Evolutionary conservation across 345 rosid species (phyloP).

Genomic region (Linum usitatissimum): DNA sequence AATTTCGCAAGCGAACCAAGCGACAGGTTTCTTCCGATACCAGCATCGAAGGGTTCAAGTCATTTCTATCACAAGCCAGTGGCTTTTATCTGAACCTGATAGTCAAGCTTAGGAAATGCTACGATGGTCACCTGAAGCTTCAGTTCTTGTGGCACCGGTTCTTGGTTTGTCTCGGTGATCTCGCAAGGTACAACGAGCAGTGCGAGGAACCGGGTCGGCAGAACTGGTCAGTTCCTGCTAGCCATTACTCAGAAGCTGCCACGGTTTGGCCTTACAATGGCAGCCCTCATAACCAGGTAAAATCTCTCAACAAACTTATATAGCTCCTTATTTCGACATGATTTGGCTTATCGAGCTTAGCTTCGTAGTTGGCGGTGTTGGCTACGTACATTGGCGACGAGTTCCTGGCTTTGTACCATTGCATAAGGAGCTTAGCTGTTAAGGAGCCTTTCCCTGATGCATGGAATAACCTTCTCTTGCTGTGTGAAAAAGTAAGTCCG

Average conservation of each 20-base stretch:
- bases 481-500: constrained; percentile 69
- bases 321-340: not conserved
- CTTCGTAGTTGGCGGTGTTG: constrained; percentile 67
- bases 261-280: constrained; percentile 76
- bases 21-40: constrained; percentile 22
- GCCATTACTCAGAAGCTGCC: constrained; percentile 70
- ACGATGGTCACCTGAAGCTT: constrained; percentile 41
- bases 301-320: too few relatives aligned
- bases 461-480: constrained; percentile 54
- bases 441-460: constrained; percentile 95
- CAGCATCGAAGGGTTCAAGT: constrained; percentile 41
- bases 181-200: constrained; percentile 75
- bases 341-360: not conserved
- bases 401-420: constrained; percentile 81
- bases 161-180: constrained; percentile 84
- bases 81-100: constrained; percentile 48
- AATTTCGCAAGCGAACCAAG: constrained; percentile 66
- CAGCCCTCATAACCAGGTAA: constrained; percentile 95
- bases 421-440: constrained; percentile 85
- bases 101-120: constrained; percentile 31
- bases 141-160: constrained; percentile 71
- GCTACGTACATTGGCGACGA: constrained; percentile 84
- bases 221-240: constrained; percentile 71
- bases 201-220: constrained; percentile 30
- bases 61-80: constrained; percentile 48